These are phyloP conservation scores for Hemerocallis citrina DNA, from an alignment of 106 monocot genomes.

Conservation along the genomic window DNA sequence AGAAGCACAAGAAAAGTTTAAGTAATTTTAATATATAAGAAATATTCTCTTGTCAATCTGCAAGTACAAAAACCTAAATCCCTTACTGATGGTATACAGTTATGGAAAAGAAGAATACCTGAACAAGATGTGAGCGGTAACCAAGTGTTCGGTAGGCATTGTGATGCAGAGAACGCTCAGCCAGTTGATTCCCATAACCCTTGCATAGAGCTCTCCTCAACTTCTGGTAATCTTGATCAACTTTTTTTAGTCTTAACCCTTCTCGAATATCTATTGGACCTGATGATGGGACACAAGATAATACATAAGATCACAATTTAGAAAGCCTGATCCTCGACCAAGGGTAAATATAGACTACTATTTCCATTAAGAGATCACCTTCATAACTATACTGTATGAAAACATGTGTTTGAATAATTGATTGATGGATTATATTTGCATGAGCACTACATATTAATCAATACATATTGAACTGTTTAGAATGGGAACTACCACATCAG, in stretches of 20 bases:
- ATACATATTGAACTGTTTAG: not conserved
- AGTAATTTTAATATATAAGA: no score
- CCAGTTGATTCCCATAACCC: slow-evolving; percentile 89
- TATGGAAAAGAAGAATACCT: slow-evolving; percentile 37
- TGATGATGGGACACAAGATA: slow-evolving; percentile 18
- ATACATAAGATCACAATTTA: not conserved
- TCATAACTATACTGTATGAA: not conserved
- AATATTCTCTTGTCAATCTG: no score
- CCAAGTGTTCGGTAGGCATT: slow-evolving; percentile 92
- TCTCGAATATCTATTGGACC: slow-evolving; percentile 61
- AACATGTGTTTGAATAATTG: not conserved
- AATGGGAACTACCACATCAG: not conserved
- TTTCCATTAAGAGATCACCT: not conserved
- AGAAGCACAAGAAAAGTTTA: no score
- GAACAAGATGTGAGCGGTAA: slow-evolving; percentile 82
- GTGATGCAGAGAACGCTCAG: slow-evolving; percentile 85
- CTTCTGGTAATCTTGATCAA: slow-evolving; percentile 41
- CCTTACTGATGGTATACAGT: not conserved
- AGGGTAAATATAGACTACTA: not conserved
- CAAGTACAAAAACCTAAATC: no score
- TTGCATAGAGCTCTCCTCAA: slow-evolving; percentile 76
- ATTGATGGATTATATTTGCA: not conserved
- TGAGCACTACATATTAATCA: not conserved
- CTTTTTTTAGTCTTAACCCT: slow-evolving; percentile 21
- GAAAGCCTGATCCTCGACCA: not conserved